Evolutionary conservation across 768 basidiomycete species (phyloP).

Genomic region (Pleurotus eryngii): DNA sequence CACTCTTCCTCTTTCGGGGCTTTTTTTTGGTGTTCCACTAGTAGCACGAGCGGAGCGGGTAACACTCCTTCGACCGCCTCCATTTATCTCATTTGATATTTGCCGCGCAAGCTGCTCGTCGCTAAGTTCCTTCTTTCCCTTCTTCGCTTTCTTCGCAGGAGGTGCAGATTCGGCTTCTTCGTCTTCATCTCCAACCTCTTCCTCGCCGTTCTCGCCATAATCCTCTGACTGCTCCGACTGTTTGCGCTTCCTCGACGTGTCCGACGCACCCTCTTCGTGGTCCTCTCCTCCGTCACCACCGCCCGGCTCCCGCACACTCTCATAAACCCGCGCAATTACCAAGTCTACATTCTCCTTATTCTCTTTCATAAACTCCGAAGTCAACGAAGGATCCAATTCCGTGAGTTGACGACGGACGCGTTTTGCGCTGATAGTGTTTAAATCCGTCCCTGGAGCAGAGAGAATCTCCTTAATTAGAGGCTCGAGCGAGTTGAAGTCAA

Average conservation of each 20-base stretch:
- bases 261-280: slow-evolving; percentile 19
- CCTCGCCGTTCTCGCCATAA: slow-evolving; percentile 21
- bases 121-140: slow-evolving; percentile 45
- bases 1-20: slow-evolving; percentile 50
- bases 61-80: slow-evolving; percentile 50
- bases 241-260: slow-evolving; percentile 34
- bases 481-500: slow-evolving; percentile 54
- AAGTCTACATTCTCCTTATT: slow-evolving; percentile 67
- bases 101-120: slow-evolving; percentile 73
- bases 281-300: slow-evolving; percentile 28
- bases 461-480: slow-evolving; percentile 67
- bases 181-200: slow-evolving; percentile 27
- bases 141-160: slow-evolving; percentile 46
- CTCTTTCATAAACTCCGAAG: slow-evolving; percentile 58
- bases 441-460: slow-evolving; percentile 71
- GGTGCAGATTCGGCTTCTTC: slow-evolving; percentile 30
- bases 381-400: slow-evolving; percentile 50
- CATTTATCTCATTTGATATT: slow-evolving; percentile 67
- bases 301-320: slow-evolving; percentile 45
- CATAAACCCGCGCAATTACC: slow-evolving; percentile 65
- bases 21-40: slow-evolving; percentile 38
- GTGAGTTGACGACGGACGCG: slow-evolving; percentile 76
- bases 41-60: slow-evolving; percentile 32
- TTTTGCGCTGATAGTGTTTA: slow-evolving; percentile 81
- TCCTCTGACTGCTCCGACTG: slow-evolving; percentile 20